Evolutionary conservation across 2,329 filamentous ascomycete species (phyloP).

Genomic region (Myriosclerotinia duriaeana): DNA sequence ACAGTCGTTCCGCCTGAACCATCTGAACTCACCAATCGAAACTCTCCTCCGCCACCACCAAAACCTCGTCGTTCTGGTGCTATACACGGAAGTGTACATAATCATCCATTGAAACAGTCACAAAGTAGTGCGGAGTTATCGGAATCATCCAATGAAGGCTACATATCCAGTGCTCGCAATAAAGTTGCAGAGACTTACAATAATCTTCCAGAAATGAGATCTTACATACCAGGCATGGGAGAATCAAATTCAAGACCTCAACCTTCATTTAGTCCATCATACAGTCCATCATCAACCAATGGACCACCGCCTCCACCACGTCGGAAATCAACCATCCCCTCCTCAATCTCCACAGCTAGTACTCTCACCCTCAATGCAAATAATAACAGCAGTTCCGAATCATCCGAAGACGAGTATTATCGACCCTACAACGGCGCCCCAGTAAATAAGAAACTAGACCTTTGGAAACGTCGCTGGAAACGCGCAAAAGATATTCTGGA

Average conservation of each 20-base stretch:
- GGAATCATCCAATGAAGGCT: conserved; percentile 31
- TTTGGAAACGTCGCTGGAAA: conserved; percentile 69
- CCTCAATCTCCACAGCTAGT: conserved; percentile 21
- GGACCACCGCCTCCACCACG: conserved; percentile 32
- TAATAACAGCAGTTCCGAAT: conserved; percentile 32
- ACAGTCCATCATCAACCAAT: conserved; percentile 24
- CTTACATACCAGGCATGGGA: conserved; percentile 34
- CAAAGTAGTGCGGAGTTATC: conserved; percentile 34
- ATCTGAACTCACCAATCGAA: conserved; percentile 45
- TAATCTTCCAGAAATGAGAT: conserved; percentile 38
- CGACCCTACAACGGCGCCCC: conserved; percentile 28
- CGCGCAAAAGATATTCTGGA: conserved; percentile 63
- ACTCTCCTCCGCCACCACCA: conserved; percentile 42
- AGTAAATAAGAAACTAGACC: conserved; percentile 65
- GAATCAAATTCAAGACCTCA: conserved; percentile 6
- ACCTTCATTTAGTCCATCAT: conserved; percentile 6
- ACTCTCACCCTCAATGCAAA: conserved; percentile 26
- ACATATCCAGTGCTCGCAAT: conserved; percentile 36
- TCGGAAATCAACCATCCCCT: conserved; percentile 26
- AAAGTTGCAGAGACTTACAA: conserved; percentile 40
- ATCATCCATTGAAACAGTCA: conserved; percentile 36
- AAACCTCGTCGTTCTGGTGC: conserved; percentile 32
- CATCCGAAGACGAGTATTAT: conserved; percentile 37
- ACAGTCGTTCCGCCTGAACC: conserved; percentile 38
- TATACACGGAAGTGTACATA: conserved; percentile 12